Evolutionary conservation across 768 basidiomycete genomes (phyloP), one percentile per base, ranked within the genome.

Genomic region (Trametes gibbosa): DNA sequence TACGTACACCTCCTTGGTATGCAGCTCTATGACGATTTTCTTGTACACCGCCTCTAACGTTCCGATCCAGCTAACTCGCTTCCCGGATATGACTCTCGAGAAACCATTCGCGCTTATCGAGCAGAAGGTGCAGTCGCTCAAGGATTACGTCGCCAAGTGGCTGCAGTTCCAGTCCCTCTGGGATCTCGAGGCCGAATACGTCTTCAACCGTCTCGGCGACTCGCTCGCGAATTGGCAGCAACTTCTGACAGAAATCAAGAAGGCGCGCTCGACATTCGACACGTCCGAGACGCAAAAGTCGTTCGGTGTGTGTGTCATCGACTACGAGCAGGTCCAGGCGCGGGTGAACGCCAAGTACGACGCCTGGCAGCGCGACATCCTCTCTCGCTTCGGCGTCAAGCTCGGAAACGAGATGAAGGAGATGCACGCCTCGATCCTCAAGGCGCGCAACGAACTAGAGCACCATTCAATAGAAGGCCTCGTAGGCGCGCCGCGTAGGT

Each of bases 311-410:
- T 95, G 92, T 68, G 84, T 95, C 43, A 89, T 99, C 67, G 92
- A 98, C 74, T 99, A 98, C 73, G 96, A 98, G 72, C 95, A 96
- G 73, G 97, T 98, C 25, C 97, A 99, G 74, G 84, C 92, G 45
- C 84, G 95, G 65, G 97, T 99, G 68, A 98, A 98, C 73, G 93
- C 95, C 59, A 98, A 98, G 77, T 99, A 99, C 72, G 97, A 98
- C 70, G 79, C 92, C 19, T 98, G 97, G 96, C 96, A 98, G 78
- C 81, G 89, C 61, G 97, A 99, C 66, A 93, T 99, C 60, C 77
- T 98, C 64, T 87, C 85, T 62, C 81, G 94, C 47, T 98, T 98
- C 69, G 96, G 97, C 3, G 82, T 84, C 60, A 98, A 97, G 78
- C 81, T 99, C 56, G 93, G 94, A 4, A 89, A 88, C 60, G 88